Percentiles rank a stretch among this genome's conserved stretches.
phyloP scores from a whole-genome alignment of 192 early-diverging fungal genomes.

The Coemansia javaensis region DNA sequence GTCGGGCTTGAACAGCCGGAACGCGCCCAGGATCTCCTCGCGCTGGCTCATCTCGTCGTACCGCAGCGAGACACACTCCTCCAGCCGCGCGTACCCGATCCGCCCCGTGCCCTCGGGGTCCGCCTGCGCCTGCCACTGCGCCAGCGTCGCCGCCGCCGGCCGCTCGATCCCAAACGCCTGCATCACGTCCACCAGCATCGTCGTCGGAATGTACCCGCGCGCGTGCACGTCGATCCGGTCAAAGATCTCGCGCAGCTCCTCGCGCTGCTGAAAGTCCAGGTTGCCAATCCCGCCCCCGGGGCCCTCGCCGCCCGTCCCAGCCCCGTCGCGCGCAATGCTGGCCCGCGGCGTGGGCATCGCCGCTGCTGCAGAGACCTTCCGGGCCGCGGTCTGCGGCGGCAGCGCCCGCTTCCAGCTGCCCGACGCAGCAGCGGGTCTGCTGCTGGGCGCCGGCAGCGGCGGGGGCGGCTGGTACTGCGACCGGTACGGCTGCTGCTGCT shows the following conservation, averaged over 20 bases:
- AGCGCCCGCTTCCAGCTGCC: no score
- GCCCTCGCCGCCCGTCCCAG: background rate
- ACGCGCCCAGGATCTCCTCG: conserved; percentile 71
- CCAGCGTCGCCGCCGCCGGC: background rate
- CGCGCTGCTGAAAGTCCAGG: conserved; percentile 32
- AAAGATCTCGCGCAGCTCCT: conserved; percentile 41
- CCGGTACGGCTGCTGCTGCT: no score
- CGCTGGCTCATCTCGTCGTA: conserved; percentile 50
- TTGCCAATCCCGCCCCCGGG: conserved; percentile 19
- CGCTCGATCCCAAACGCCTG: conserved; percentile 12
- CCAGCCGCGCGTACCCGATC: conserved; percentile 24
- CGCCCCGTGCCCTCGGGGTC: conserved; percentile 31
- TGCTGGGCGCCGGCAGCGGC: no score
- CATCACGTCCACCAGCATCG: conserved; percentile 13
- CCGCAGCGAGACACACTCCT: conserved; percentile 25
- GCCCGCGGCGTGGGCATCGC: background rate
- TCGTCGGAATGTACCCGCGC: conserved; percentile 24
- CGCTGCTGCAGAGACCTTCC: no score
- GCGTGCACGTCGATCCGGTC: conserved; percentile 23
- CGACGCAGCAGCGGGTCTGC: no score
- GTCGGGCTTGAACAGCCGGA: conserved; percentile 73
- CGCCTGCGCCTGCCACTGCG: conserved; percentile 14
- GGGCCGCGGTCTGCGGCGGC: no score
- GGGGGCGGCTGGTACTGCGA: no score
- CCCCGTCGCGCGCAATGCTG: conserved; percentile 6